phyloP scores from a whole-genome alignment of 2,329 filamentous ascomycete species.

The Camillea tinctor region DNA sequence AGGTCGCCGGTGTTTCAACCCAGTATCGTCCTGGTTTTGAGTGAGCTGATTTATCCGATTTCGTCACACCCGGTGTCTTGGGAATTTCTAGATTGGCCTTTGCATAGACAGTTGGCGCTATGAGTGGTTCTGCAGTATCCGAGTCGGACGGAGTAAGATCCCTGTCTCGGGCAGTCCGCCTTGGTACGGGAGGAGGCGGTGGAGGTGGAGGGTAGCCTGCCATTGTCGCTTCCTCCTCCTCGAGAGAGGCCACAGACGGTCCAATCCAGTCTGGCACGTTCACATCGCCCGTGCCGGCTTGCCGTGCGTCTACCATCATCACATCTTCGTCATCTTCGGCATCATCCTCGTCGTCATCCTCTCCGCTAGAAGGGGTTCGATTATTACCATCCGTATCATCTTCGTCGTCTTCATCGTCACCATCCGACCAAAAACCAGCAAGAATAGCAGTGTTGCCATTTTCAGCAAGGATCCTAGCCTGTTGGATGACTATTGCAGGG shows the following conservation, averaged over 20 bases:
- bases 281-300: slow-evolving; percentile 42
- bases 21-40: slow-evolving; percentile 77
- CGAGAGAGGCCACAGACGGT: slow-evolving; percentile 63
- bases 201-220: slow-evolving; percentile 70
- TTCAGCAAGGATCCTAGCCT: slow-evolving; percentile 35
- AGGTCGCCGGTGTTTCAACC: slow-evolving; percentile 75
- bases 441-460: slow-evolving; percentile 23
- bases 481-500: slow-evolving; percentile 36
- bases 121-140: slow-evolving; percentile 67
- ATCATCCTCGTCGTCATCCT: slow-evolving; percentile 63
- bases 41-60: slow-evolving; percentile 43
- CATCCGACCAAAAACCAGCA: slow-evolving; percentile 42
- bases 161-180: slow-evolving; percentile 49
- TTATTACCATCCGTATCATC: slow-evolving; percentile 40
- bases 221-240: slow-evolving; percentile 74
- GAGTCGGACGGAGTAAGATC: slow-evolving; percentile 71
- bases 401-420: slow-evolving; percentile 50
- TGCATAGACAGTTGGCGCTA: slow-evolving; percentile 59
- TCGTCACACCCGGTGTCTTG: slow-evolving; percentile 66
- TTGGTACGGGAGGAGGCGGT: slow-evolving; percentile 58
- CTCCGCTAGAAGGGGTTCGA: slow-evolving; percentile 33
- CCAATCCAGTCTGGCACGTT: slow-evolving; percentile 49
- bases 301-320: slow-evolving; percentile 55
- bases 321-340: slow-evolving; percentile 58
- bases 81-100: slow-evolving; percentile 73